Base-by-base conservation (phyloP, 306 rosid species). In the Begonia peltatifolia region DNA sequence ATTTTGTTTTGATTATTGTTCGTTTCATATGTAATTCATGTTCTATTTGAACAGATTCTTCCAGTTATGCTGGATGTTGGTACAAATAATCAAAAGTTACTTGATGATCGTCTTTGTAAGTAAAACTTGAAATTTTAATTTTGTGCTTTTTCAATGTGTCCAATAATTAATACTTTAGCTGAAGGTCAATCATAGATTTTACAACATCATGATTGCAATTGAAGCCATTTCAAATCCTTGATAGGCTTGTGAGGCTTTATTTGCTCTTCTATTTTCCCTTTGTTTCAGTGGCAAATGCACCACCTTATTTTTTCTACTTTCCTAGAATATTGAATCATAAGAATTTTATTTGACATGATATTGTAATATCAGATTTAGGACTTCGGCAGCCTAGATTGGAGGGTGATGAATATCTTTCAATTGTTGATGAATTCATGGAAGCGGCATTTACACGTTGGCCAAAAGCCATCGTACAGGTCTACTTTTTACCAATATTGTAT, bases 11-110 rank as follows among this genome's bases (percentile, higher is more conserved):
- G 38, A 30, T 30, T 30, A 30, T 20, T 20, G 23, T 20, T 3
- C 23, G 3, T 46, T 9, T 41, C 47, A 50, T 7, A 50, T 41
- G 17, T 59, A 56, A 62, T 54, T 64, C 52, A 44, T 82, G 59
- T 56, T 52, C 17, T 42, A 66, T 55, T 73, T 11, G 52, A 48
- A 51, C 86, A 92, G 99, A 79, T 81, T 75, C 99, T 92, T 60
- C 99, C 99, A 5, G 84, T 92, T 49, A 92, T 92, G 99, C 79
- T 92, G 1, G 99, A 92, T 68, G 84, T 92, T 73, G 99, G 99
- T 54, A 92, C 99, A 50, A 92, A 92, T 77, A 92, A 92, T 60
- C 79, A 81, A 71, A 86, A 60, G 83, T 77, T 92, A 67, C 96
- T 92, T 63, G 79, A 84, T 52, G 94, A 92, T 38, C 84, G 74